Evolutionary conservation across 768 basidiomycete species (phyloP).

Genomic region (Butyriboletus loyo): DNA sequence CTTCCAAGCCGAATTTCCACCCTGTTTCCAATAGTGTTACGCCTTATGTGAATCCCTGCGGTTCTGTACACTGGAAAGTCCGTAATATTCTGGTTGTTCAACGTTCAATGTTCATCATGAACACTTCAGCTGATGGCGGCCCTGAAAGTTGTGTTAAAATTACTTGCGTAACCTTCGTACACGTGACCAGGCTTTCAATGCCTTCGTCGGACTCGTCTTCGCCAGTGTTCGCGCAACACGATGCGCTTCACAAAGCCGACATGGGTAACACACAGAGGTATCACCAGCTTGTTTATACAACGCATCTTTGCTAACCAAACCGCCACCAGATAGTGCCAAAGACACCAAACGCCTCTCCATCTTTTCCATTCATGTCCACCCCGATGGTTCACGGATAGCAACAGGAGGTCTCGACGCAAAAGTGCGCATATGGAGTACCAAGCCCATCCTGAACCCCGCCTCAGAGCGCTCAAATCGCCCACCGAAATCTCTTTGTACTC

Average conservation of each 20-base stretch:
- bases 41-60: too few relatives aligned
- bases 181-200: not conserved
- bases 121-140: too few relatives aligned
- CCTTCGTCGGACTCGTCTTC: not conserved
- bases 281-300: not conserved
- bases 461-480: slow-evolving; percentile 66
- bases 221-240: not conserved
- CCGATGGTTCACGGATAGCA: slow-evolving; percentile 94
- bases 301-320: not conserved
- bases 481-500: slow-evolving; percentile 85
- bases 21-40: too few relatives aligned
- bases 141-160: too few relatives aligned
- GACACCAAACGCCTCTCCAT: slow-evolving; percentile 71
- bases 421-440: slow-evolving; percentile 96
- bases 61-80: too few relatives aligned
- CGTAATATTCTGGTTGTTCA: too few relatives aligned
- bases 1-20: too few relatives aligned
- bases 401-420: slow-evolving; percentile 96
- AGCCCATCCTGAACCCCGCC: slow-evolving; percentile 80
- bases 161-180: too few relatives aligned
- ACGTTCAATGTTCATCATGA: too few relatives aligned
- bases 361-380: slow-evolving; percentile 92
- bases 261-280: slow-evolving; percentile 82
- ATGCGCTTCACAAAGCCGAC: slow-evolving; percentile 90
- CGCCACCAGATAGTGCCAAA: slow-evolving; percentile 43